phyloP scores from a whole-genome alignment of 352 stramenopile genomes.

The Phytophthora idaei region DNA sequence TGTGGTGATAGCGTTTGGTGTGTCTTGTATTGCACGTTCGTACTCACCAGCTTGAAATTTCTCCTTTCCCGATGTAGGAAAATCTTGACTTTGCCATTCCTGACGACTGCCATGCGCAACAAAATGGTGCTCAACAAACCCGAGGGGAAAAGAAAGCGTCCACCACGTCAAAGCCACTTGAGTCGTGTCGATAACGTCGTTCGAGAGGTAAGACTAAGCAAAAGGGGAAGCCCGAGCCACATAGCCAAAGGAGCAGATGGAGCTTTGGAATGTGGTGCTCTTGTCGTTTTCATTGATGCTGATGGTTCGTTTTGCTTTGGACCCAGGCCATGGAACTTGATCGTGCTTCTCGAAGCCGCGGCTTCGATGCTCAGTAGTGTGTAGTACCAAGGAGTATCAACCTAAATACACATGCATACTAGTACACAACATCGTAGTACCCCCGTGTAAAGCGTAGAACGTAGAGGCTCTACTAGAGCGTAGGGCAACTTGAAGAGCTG shows the following conservation, averaged over 20 bases:
- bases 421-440: not conserved
- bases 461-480: not conserved
- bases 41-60: conserved; percentile 15
- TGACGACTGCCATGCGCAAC: conserved; percentile 65
- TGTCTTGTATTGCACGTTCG: conserved; percentile 1
- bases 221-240: conserved; percentile 11
- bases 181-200: conserved; percentile 71
- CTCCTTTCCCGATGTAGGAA: conserved; percentile 45
- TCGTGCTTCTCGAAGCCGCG: conserved; percentile 49
- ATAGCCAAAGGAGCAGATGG: conserved; percentile 19
- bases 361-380: conserved; percentile 37
- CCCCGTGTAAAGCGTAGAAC: not conserved
- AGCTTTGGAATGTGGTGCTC: conserved; percentile 5
- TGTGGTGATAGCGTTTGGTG: conserved; percentile 1
- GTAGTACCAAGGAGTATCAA: conserved; percentile 5
- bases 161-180: conserved; percentile 44
- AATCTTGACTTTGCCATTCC: conserved; percentile 75
- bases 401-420: conserved; percentile 27
- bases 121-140: conserved; percentile 78
- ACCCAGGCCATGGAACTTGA: conserved; percentile 74
- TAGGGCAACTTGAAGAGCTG: conserved; percentile 16
- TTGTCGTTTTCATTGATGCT: conserved; percentile 16
- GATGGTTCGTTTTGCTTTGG: conserved; percentile 6
- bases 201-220: conserved; percentile 52
- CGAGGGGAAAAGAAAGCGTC: conserved; percentile 63